Evolutionary conservation across 108 stramenopile species (phyloP), one percentile per base, ranked within the genome.

Genomic region (Nitzschia sp.): DNA sequence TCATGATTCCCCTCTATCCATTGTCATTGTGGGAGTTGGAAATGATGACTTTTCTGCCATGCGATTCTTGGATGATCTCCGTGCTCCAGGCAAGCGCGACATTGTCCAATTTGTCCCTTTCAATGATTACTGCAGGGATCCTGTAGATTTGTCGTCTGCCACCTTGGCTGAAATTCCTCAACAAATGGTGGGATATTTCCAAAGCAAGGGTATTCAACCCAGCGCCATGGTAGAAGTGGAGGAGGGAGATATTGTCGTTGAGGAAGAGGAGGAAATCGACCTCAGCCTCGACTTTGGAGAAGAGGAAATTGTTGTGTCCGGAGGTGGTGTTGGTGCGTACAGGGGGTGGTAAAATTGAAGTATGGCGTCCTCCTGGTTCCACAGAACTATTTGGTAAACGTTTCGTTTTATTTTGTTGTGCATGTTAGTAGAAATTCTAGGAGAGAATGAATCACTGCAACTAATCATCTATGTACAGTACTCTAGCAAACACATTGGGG

Each of bases 21-120:
- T 90, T 21, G 84, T 93, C 14, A 90, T 93, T 73, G 92, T 94
- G 11, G 89, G 92, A 21, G 82, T 94, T 21, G 92, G 92, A 15
- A 79, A 77, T 56, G 89, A 80, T 1, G 89, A 94, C 48, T 94
- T 94, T 65, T 70, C 70, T 10, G 77, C 77, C 21, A 93, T 93
- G 92, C 53, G 80, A 51, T 83, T 80, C 29, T 68, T 93, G 22
- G 92, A 93, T 63, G 80, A 85, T 55, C 56, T 43, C 6, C 22
- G 53, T 8, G 44, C 25, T 7, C 43, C 71, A n/a, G 63, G 73
- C 10, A 70, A 67, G 41, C 73, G 80, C 7, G 91, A 93, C 71
- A 87, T 90, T 65, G 91, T 80, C 11, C 91, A 93, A 53, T 93
- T 89, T 63, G 86, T 92, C 37, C 53, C 76, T 29, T 89, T 87